Evolutionary conservation across 2,329 filamentous ascomycete species (phyloP), one percentile per base, ranked within the genome.

Genomic region (Sclerotiophoma versabilis): DNA sequence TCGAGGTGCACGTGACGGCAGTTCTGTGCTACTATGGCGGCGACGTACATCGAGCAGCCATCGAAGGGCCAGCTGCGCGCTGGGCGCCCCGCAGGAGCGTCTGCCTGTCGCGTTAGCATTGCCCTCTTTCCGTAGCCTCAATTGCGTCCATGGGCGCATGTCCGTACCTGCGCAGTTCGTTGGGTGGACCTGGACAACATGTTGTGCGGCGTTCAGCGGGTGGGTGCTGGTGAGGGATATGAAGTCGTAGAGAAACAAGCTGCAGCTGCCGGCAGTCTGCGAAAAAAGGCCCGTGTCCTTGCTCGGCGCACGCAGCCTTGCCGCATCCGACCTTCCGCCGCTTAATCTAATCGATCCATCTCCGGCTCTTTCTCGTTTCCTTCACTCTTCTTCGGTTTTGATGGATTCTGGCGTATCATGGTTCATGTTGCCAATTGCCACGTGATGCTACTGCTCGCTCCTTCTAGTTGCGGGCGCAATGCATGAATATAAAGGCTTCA

Each of bases 1-100:
- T 26, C 23, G 41, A n/a, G 39, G 19, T 23, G 42, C 52, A 54
- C 51, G 44, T 54, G 51, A 45, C 45, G 17, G 44, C 22, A 17
- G 27, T 15, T 14, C 3, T 38, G 44, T 38, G 44, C 44, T 11
- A 17, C 39, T 23, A 38, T 23, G 22, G 39, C 44, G 39, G 27
- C 30, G 30, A 50, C 82, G 70, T 81, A 86, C 84, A 81, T 77
- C 84, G 79, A 58, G 81, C 77, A 59, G 80, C 77, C 69, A 83
- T 75, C 59, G 80, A 78, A 63, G 80, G 79, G 64, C 79, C 80
- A 70, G 78, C 71, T 62, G 77, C 74, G 68, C 77, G 76, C 68
- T 77, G 76, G 69, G 79, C 79, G 74, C 78, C 79, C 75, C 82
- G 83, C 75, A 85, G 78, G 70, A 86, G 78, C 70, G 80, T 81